Percentiles rank a stretch among this genome's conserved stretches.
Evolutionary conservation across 257 asterid genomes (phyloP).

Genomic region (Przewalskia tangutica): DNA sequence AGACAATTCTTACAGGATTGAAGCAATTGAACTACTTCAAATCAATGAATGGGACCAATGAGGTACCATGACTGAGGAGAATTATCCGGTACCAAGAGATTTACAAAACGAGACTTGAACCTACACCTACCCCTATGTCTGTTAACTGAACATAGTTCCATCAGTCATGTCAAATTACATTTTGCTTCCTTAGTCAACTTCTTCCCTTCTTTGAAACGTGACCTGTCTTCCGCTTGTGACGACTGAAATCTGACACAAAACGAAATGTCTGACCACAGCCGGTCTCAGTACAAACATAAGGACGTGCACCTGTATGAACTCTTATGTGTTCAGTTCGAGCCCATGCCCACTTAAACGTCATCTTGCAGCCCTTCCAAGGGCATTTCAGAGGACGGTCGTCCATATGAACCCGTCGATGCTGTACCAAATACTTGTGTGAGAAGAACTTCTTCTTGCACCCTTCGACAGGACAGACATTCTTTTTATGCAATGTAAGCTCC

Average conservation of each 20-base stretch:
- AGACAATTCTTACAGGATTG: slow-evolving; percentile 19
- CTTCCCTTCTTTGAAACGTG: slow-evolving; percentile 66
- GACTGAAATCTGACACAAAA: slow-evolving; percentile 96
- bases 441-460: slow-evolving; percentile 95
- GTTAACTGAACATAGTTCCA: slow-evolving; percentile 23
- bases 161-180: slow-evolving; percentile 18
- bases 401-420: slow-evolving; percentile 93
- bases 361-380: slow-evolving; percentile 99
- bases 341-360: slow-evolving; percentile 99
- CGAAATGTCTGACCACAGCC: slow-evolving; percentile 97
- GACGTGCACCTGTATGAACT: slow-evolving; percentile 96
- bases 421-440: slow-evolving; percentile 90
- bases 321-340: slow-evolving; percentile 95
- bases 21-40: slow-evolving; percentile 27
- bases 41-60: slow-evolving; percentile 31
- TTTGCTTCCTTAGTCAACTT: slow-evolving; percentile 12
- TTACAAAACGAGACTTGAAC: slow-evolving; percentile 28
- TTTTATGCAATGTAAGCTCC: slow-evolving; percentile 66
- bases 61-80: slow-evolving; percentile 21
- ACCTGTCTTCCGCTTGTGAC: slow-evolving; percentile 98
- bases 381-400: slow-evolving; percentile 97
- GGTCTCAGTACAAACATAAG: slow-evolving; percentile 65
- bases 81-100: slow-evolving; percentile 27
- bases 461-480: slow-evolving; percentile 74
- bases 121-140: slow-evolving; percentile 31